Evolutionary conservation across 1,284 basidiomycete species (phyloP).

Genomic region (Takashimella tepidaria): DNA sequence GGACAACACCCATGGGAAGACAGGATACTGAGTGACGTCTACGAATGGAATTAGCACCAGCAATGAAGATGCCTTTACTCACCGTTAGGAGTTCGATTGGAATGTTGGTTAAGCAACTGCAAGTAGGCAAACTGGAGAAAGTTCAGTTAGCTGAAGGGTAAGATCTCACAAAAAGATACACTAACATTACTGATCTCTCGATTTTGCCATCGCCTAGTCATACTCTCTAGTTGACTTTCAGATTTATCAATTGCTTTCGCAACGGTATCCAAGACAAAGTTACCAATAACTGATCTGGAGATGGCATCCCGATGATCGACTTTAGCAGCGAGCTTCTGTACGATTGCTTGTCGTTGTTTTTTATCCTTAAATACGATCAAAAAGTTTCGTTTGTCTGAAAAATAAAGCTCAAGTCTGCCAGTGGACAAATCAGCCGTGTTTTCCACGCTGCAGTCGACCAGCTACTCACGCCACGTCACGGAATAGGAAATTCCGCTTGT

Average conservation of each 20-base stretch:
- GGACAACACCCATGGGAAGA: constrained; percentile 80
- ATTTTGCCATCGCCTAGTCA: constrained; percentile 66
- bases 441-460: neutral
- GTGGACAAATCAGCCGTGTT: neutral
- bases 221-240: constrained; percentile 45
- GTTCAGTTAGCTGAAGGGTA: neutral
- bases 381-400: constrained; percentile 78
- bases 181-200: constrained; percentile 83
- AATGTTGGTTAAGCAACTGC: constrained; percentile 79
- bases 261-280: constrained; percentile 46
- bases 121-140: constrained; percentile 63
- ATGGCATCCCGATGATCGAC: constrained; percentile 40
- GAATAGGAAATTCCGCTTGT: constrained; percentile 80
- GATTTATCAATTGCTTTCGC: constrained; percentile 42
- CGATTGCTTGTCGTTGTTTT: constrained; percentile 59
- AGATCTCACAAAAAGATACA: too few species aligned
- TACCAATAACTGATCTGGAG: constrained; percentile 41
- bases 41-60: constrained; percentile 8
- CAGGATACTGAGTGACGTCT: constrained; percentile 89
- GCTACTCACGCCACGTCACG: constrained; percentile 74
- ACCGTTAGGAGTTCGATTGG: constrained; percentile 80
- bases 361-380: constrained; percentile 71
- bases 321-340: constrained; percentile 54
- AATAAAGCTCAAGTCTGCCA: constrained; percentile 83
- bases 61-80: constrained; percentile 3